A percentile compares a stretch with the other conserved stretches of the same genome.
Evolutionary conservation across 2,329 filamentous ascomycete species (phyloP).

Genomic region (Dryadomyces sulphureus): DNA sequence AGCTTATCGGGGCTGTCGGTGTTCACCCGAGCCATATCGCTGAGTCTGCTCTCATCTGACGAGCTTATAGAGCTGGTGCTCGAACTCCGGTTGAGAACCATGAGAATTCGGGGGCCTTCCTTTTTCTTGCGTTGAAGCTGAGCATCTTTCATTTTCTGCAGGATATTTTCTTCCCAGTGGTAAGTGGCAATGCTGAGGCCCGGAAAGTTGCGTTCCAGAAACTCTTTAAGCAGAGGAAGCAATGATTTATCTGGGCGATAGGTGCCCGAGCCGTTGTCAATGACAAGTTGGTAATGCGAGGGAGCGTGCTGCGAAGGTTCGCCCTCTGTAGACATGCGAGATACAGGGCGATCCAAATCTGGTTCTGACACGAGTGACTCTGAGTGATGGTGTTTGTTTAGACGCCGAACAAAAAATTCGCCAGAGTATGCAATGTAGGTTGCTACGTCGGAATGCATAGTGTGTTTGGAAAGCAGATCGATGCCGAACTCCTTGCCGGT

Average conservation of each 20-base stretch:
- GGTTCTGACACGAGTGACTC: too few relatives aligned
- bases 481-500: constrained; percentile 93
- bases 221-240: constrained; percentile 55
- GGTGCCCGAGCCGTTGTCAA: constrained; percentile 91
- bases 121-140: constrained; percentile 63
- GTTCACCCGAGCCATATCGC: constrained; percentile 16
- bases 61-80: constrained; percentile 35
- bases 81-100: constrained; percentile 42
- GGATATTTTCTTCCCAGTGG: constrained; percentile 64
- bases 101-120: constrained; percentile 30
- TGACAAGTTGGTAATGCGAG: constrained; percentile 69
- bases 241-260: constrained; percentile 74
- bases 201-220: constrained; percentile 59
- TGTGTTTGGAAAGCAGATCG: constrained; percentile 86
- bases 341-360: too few relatives aligned
- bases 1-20: constrained; percentile 12
- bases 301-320: constrained; percentile 17
- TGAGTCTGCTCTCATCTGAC: constrained; percentile 34
- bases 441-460: constrained; percentile 88
- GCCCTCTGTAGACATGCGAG: too few relatives aligned
- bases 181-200: constrained; percentile 60
- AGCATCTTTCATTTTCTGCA: constrained; percentile 59
- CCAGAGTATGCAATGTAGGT: constrained; percentile 86
- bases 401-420: constrained; percentile 76
- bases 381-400: background rate